These are phyloP conservation scores for grape (Vitis vinifera) DNA, from an alignment of 164 flowering plant species.

Conservation along the genomic window ASM3070453v1 NC_081813.1:5171501-5172000, in stretches of 20 bases:
- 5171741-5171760: constrained; percentile 17
- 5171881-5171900: neutral
- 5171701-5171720: neutral
- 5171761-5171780: constrained; percentile 36
- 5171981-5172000: too few relatives aligned
- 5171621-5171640: constrained; percentile 40
- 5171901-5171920: too few relatives aligned
- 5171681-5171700: neutral
- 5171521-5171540: too few relatives aligned
- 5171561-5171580: constrained; percentile 44
- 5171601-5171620: constrained; percentile 46
- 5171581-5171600: constrained; percentile 53
- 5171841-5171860: neutral
- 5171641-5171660: constrained; percentile 43
- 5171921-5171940: too few relatives aligned
- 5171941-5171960: too few relatives aligned
- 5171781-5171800: constrained; percentile 38
- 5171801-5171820: constrained; percentile 33
- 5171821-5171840: neutral
- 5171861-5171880: too few relatives aligned
- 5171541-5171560: neutral
- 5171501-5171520: too few relatives aligned
- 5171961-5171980: too few relatives aligned
- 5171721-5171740: neutral
- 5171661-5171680: neutral